phyloP scores from a whole-genome alignment of 768 basidiomycete genomes.

The Macrolepiota fuliginosa region DNA sequence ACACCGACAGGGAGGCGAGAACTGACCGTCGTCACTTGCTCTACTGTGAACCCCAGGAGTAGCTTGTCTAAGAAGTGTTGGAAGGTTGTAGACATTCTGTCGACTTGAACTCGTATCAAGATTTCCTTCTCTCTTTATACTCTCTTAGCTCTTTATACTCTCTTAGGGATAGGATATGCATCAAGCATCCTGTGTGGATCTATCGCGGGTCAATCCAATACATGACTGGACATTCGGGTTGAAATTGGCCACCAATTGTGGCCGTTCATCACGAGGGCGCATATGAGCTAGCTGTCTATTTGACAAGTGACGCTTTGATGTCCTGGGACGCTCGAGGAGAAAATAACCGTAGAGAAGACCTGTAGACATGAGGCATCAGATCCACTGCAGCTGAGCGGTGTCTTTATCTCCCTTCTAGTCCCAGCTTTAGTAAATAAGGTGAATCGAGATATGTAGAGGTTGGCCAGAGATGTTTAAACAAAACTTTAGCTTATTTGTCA shows the following conservation, averaged over 20 bases:
- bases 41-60: not conserved
- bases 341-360: too few relatives aligned
- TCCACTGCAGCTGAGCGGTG: too few relatives aligned
- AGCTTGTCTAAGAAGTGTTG: not conserved
- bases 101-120: not conserved
- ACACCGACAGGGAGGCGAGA: too few relatives aligned
- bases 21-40: not conserved
- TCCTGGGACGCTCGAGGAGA: not conserved
- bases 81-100: not conserved
- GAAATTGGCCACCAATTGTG: not conserved
- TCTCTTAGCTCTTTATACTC: not conserved
- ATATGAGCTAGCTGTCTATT: not conserved
- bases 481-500: too few relatives aligned
- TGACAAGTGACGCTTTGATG: not conserved
- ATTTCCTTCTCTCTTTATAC: too few relatives aligned
- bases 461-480: too few relatives aligned
- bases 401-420: too few relatives aligned
- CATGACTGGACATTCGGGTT: not conserved
- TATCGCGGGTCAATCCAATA: not conserved
- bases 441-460: too few relatives aligned
- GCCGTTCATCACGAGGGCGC: not conserved
- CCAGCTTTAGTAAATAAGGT: too few relatives aligned
- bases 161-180: not conserved
- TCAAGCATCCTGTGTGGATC: not conserved
- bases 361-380: too few relatives aligned